Conservation (phyloP, 805 yeast species). For the Maudiozyma turicensis region DNA sequence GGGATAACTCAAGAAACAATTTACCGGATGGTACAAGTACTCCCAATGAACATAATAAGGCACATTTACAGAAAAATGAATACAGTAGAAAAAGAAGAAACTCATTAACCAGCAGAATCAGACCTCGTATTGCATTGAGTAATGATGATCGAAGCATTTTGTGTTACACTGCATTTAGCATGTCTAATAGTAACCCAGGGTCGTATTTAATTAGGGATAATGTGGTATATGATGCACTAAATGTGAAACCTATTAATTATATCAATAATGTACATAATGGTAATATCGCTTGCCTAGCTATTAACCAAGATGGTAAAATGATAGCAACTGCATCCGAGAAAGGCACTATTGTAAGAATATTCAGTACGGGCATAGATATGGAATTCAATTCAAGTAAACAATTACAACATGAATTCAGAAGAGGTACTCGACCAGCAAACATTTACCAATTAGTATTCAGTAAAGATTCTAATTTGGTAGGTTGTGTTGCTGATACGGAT, state of each 20-base stretch:
- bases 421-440: conserved; percentile 67
- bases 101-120: conserved; percentile 8
- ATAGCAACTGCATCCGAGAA: conserved; percentile 62
- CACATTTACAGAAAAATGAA: not conserved
- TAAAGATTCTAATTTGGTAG: conserved; percentile 48
- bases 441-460: conserved; percentile 64
- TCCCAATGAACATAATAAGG: not conserved
- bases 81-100: conserved; percentile 7
- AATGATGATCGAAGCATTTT: conserved; percentile 26
- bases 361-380: conserved; percentile 43
- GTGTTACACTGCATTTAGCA: conserved; percentile 22
- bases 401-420: conserved; percentile 44
- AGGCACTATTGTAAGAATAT: conserved; percentile 62
- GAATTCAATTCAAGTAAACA: conserved; percentile 13
- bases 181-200: conserved; percentile 33
- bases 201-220: conserved; percentile 36
- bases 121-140: conserved; percentile 21
- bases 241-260: conserved; percentile 59
- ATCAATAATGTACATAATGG: conserved; percentile 26
- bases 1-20: conserved; percentile 13
- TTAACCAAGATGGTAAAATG: conserved; percentile 48
- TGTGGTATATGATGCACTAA: conserved; percentile 66
- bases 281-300: conserved; percentile 27
- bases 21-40: not conserved
- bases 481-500: conserved; percentile 77